These are phyloP conservation scores for Simplicillium sp. DNA, from an alignment of 2,329 filamentous ascomycete species.

Conservation along the genomic window DNA sequence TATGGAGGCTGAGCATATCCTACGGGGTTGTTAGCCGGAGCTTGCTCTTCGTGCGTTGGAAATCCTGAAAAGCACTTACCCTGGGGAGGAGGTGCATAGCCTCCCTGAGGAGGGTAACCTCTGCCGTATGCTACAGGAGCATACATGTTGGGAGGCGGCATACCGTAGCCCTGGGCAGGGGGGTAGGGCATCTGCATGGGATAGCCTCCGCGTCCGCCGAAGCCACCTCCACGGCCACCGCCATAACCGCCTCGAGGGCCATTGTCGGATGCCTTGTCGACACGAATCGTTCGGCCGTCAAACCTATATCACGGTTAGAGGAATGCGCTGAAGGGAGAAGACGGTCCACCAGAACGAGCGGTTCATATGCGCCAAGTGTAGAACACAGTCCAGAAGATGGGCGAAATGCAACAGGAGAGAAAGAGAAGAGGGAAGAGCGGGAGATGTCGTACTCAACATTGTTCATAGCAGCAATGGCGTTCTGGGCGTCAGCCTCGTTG, in stretches of 20 bases:
- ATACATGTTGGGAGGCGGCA: conserved; percentile 26
- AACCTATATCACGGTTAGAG: conserved; percentile 47
- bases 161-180: conserved; percentile 24
- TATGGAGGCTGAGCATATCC: conserved; percentile 30
- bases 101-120: conserved; percentile 26
- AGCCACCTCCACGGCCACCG: conserved; percentile 31
- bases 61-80: conserved; percentile 19
- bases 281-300: conserved; percentile 86
- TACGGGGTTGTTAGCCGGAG: conserved; percentile 11
- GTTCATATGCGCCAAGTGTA: too few species aligned
- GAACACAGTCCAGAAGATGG: background rate
- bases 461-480: conserved; percentile 73
- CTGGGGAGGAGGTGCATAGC: conserved; percentile 28
- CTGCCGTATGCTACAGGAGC: conserved; percentile 25
- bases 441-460: conserved; percentile 66
- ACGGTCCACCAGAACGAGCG: too few species aligned
- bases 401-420: conserved; percentile 2
- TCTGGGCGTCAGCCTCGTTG: conserved; percentile 65
- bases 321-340: conserved; percentile 5
- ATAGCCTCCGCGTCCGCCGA: conserved; percentile 32
- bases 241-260: conserved; percentile 51
- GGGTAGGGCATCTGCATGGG: conserved; percentile 22
- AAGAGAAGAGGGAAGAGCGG: too few species aligned
- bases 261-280: conserved; percentile 88
- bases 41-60: background rate